Conservation (phyloP, 2,329 filamentous ascomycete genomes). For the Hawksworthiomyces lignivorus region DNA sequence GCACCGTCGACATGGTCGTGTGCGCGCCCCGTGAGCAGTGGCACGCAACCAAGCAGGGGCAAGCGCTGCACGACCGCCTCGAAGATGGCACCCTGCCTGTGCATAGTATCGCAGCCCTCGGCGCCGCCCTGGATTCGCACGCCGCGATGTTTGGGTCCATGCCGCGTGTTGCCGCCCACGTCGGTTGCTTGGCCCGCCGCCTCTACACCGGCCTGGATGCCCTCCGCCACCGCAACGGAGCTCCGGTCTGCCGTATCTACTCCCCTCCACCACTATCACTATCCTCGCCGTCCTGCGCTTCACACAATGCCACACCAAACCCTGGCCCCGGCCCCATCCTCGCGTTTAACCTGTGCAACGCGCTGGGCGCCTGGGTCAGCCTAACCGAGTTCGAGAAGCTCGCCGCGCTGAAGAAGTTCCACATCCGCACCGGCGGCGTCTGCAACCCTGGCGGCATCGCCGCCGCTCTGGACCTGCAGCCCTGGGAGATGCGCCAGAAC, state of each 20-base stretch:
- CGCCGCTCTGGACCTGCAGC: conserved; percentile 59
- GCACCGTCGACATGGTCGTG: conserved; percentile 85
- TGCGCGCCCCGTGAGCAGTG: conserved; percentile 66
- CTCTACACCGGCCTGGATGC: conserved; percentile 50
- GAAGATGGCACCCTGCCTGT: conserved; percentile 91
- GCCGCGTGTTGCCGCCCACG: conserved; percentile 61
- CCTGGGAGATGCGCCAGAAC: conserved; percentile 77
- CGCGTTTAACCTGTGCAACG: conserved; percentile 73
- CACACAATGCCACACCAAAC: too few relatives aligned
- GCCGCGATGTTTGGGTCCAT: conserved; percentile 63
- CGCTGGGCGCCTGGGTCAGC: conserved; percentile 65
- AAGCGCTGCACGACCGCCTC: conserved; percentile 67
- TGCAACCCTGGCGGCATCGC: conserved; percentile 90
- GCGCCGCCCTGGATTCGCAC: conserved; percentile 65
- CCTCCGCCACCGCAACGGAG: conserved; percentile 63
- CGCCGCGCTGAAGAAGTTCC: conserved; percentile 67
- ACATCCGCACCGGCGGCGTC: conserved; percentile 78
- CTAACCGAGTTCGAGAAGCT: conserved; percentile 83
- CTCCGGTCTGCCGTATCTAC: conserved; percentile 60
- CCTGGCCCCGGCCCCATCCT: conserved; percentile 63
- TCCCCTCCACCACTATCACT: conserved; percentile 20
- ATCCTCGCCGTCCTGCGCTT: neutral
- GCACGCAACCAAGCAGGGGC: conserved; percentile 61
- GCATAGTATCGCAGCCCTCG: conserved; percentile 80
- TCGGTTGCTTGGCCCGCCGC: conserved; percentile 52